Evolutionary conservation across 306 rosid species (phyloP).

Genomic region (Ziziphus jujuba): DNA sequence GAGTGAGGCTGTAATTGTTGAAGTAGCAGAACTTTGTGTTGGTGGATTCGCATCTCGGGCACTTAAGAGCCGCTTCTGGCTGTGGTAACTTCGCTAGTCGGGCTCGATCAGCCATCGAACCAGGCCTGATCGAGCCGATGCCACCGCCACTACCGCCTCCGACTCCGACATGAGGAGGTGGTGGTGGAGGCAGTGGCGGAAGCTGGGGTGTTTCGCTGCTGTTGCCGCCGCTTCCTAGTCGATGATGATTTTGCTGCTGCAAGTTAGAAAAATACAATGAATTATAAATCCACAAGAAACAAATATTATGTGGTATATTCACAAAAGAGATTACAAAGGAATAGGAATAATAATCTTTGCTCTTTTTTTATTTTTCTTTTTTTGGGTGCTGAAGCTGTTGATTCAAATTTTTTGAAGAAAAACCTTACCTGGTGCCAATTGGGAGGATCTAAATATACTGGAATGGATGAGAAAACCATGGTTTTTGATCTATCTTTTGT

Average conservation of each 20-base stretch:
- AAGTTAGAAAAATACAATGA: constrained; percentile 19
- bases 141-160: no score
- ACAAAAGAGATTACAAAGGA: constrained; percentile 57
- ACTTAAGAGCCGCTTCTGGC: constrained; percentile 79
- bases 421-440: constrained; percentile 94
- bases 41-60: constrained; percentile 88
- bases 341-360: constrained; percentile 77
- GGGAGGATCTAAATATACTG: constrained; percentile 96
- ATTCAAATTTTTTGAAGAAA: constrained; percentile 46
- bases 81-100: constrained; percentile 73
- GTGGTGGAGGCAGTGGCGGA: constrained; percentile 30
- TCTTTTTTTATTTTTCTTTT: constrained; percentile 21
- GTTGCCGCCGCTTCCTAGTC: constrained; percentile 30
- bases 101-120: constrained; percentile 89
- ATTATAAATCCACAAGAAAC: constrained; percentile 20
- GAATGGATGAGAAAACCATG: constrained; percentile 98
- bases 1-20: constrained; percentile 80
- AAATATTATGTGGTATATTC: constrained; percentile 69
- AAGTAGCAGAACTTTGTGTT: constrained; percentile 92
- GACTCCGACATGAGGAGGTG: constrained; percentile 24
- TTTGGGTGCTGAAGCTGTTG: constrained; percentile 29
- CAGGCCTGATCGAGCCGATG: constrained; percentile 57
- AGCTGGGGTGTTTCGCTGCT: constrained; percentile 49
- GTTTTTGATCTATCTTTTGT: constrained; percentile 29
- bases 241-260: constrained; percentile 66